Evolutionary conservation across 75 land plant genomes (phyloP).

Genomic region (Picea sitchensis): DNA sequence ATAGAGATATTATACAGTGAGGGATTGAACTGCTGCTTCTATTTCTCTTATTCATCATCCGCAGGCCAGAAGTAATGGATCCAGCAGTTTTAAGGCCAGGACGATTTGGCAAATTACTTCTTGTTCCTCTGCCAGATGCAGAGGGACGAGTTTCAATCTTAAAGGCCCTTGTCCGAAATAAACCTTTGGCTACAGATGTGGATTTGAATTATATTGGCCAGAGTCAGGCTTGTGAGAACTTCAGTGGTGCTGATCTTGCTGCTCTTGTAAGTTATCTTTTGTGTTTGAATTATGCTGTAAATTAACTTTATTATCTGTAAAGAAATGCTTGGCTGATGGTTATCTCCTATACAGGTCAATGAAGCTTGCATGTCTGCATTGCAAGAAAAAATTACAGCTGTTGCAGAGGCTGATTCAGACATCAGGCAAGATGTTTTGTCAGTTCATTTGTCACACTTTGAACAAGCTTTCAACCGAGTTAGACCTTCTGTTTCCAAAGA

Average conservation of each 20-base stretch:
- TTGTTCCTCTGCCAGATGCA: conserved; percentile 79
- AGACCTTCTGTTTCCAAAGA: conserved; percentile 44
- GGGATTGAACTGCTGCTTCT: not conserved
- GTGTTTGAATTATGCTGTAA: not conserved
- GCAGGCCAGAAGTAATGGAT: conserved; percentile 88
- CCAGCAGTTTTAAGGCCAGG: conserved; percentile 85
- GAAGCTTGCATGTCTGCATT: conserved; percentile 74
- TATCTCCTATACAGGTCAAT: conserved; percentile 40
- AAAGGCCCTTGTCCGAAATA: conserved; percentile 57
- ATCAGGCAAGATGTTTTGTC: not conserved
- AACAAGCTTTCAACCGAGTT: conserved; percentile 30
- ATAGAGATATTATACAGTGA: not conserved
- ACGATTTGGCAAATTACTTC: conserved; percentile 80
- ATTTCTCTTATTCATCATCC: not conserved
- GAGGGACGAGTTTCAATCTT: conserved; percentile 71
- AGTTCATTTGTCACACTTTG: conserved; percentile 42
- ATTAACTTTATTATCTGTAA: not conserved
- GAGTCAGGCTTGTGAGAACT: conserved; percentile 56
- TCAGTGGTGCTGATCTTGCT: conserved; percentile 94
- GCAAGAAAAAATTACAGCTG: conserved; percentile 35
- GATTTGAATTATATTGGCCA: conserved; percentile 59
- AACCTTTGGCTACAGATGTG: conserved; percentile 67
- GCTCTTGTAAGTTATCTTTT: conserved; percentile 57
- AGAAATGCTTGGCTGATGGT: not conserved
- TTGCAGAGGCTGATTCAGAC: conserved; percentile 5